Evolutionary conservation across 257 asterid species (phyloP).

Genomic region (Solanum medicagineum): DNA sequence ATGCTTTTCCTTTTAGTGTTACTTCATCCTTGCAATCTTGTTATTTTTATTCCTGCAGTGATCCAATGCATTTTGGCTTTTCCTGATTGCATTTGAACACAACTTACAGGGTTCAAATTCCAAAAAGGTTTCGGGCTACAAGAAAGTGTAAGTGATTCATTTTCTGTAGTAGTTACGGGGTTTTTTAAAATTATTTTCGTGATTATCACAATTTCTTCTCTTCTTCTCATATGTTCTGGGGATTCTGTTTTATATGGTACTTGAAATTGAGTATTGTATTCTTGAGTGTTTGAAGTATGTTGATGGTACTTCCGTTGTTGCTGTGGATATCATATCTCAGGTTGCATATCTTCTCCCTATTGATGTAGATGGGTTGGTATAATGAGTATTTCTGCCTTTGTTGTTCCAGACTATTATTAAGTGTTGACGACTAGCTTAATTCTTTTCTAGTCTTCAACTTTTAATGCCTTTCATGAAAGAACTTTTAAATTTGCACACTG

Average conservation of each 20-base stretch:
- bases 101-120: constrained; percentile 55
- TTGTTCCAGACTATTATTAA: neutral
- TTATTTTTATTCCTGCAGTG: neutral
- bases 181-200: neutral
- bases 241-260: neutral
- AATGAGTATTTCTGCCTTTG: neutral
- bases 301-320: neutral
- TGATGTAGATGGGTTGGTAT: neutral
- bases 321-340: neutral
- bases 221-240: neutral
- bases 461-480: neutral
- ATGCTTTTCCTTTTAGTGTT: neutral
- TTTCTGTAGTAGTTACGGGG: neutral
- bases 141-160: constrained; percentile 49
- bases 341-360: neutral
- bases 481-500: neutral
- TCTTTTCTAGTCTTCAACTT: neutral
- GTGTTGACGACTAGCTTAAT: neutral
- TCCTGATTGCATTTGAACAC: neutral
- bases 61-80: neutral
- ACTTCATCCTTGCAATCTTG: neutral
- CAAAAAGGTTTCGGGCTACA: constrained; percentile 30
- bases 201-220: neutral
- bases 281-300: neutral
- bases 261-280: neutral